Percentiles rank a stretch among this genome's conserved stretches.
Conservation (phyloP, 2,329 filamentous ascomycete genomes). For the Paraconiothyrium brasiliense region DNA sequence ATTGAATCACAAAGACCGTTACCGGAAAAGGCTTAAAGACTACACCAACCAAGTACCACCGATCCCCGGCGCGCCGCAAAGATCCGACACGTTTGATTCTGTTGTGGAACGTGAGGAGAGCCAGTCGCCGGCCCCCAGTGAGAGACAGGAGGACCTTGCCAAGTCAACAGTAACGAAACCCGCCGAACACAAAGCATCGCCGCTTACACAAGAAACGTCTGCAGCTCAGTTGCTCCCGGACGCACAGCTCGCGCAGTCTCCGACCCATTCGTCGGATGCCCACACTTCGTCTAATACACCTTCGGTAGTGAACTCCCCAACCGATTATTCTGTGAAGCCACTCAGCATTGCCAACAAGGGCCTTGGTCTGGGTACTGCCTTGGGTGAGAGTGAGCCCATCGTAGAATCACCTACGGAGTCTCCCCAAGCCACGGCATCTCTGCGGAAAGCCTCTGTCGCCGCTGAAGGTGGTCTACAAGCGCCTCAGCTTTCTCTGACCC, state of each 20-base stretch:
- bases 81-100: conserved; percentile 46
- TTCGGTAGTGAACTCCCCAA: conserved; percentile 43
- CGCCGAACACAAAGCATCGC: conserved; percentile 36
- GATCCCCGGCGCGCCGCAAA: conserved; percentile 44
- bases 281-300: conserved; percentile 34
- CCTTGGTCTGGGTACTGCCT: conserved; percentile 34
- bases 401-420: conserved; percentile 22
- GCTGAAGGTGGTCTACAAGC: conserved; percentile 33
- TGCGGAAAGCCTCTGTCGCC: conserved; percentile 20
- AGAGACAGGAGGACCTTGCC: conserved; percentile 40
- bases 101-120: conserved; percentile 48
- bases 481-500: conserved; percentile 49
- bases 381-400: conserved; percentile 27
- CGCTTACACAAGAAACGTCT: conserved; percentile 29
- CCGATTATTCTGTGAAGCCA: conserved; percentile 46
- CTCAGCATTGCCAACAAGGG: conserved; percentile 33
- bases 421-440: conserved; percentile 25
- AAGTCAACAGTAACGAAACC: conserved; percentile 25
- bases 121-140: conserved; percentile 48
- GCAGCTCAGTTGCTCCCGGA: conserved; percentile 37
- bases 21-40: conserved; percentile 90
- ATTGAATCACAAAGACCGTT: conserved; percentile 93
- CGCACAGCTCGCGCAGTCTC: conserved; percentile 43
- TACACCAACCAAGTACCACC: conserved; percentile 60
- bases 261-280: conserved; percentile 38